These are phyloP conservation scores for Puccinellia tenuiflora DNA, from an alignment of 176 grass and related monocot species.

Conservation along the genomic window DNA sequence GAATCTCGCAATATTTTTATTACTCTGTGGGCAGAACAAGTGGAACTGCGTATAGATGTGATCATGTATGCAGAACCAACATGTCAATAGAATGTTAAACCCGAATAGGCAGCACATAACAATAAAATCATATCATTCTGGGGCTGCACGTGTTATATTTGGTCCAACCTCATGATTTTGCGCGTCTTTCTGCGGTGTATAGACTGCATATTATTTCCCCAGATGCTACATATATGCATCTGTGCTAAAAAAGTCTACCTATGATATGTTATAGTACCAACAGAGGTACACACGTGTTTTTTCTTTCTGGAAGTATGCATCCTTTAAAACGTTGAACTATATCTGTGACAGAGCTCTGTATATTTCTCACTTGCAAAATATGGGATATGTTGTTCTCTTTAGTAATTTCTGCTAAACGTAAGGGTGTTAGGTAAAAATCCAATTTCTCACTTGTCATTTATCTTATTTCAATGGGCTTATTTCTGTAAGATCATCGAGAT, in stretches of 20 bases:
- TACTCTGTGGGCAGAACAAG: not conserved
- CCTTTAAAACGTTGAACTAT: not conserved
- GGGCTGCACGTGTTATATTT: slow-evolving; percentile 18
- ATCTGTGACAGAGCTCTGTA: not conserved
- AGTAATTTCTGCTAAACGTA: slow-evolving; percentile 4
- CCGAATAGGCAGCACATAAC: not conserved
- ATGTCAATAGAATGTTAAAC: not conserved
- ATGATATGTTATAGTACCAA: not conserved
- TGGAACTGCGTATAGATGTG: not conserved
- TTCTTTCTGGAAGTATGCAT: not conserved
- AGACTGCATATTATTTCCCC: not conserved
- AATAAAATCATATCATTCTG: not conserved
- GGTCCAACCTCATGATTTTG: slow-evolving; percentile 8
- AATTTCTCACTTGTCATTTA: not conserved
- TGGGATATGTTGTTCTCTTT: not conserved
- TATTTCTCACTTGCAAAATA: not conserved
- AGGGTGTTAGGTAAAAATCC: not conserved
- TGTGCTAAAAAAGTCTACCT: not conserved
- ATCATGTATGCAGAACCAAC: slow-evolving; percentile 1
- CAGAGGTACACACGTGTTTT: not conserved
- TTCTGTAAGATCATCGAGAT: slow-evolving; percentile 2
- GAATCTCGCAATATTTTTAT: not conserved
- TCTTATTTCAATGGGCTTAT: not conserved
- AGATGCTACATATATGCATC: not conserved
- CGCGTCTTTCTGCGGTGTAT: not conserved